Conservation (phyloP, 208 protist species). For the Entamoeba invadens region DNA sequence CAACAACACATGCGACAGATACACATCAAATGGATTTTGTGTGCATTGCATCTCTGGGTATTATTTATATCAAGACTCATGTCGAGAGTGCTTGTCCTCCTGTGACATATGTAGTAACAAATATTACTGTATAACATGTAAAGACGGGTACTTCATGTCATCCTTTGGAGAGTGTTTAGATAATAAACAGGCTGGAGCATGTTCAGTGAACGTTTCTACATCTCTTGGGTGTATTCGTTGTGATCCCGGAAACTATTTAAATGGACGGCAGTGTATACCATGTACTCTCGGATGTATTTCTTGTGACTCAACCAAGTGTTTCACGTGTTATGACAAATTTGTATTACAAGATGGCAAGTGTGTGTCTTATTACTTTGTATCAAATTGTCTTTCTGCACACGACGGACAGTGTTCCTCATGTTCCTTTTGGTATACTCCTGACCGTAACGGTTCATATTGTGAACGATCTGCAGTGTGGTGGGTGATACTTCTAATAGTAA, state of each 20-base stretch:
- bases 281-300: background rate
- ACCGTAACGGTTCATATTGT: background rate
- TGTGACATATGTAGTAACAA: background rate
- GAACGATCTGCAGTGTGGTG: background rate
- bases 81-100: background rate
- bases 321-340: background rate
- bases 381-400: background rate
- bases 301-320: background rate
- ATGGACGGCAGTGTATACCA: background rate
- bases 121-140: background rate
- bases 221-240: background rate
- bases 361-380: background rate
- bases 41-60: background rate
- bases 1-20: background rate
- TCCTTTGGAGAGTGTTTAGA: background rate
- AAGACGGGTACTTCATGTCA: background rate
- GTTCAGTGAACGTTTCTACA: background rate
- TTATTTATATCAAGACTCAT: background rate
- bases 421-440: background rate
- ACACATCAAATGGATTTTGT: background rate
- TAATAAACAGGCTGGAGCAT: background rate
- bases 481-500: background rate
- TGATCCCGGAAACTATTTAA: background rate
- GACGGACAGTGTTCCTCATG: background rate
- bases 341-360: background rate